Conservation (phyloP, 805 yeast species). For the Teunomyces stri region DNA sequence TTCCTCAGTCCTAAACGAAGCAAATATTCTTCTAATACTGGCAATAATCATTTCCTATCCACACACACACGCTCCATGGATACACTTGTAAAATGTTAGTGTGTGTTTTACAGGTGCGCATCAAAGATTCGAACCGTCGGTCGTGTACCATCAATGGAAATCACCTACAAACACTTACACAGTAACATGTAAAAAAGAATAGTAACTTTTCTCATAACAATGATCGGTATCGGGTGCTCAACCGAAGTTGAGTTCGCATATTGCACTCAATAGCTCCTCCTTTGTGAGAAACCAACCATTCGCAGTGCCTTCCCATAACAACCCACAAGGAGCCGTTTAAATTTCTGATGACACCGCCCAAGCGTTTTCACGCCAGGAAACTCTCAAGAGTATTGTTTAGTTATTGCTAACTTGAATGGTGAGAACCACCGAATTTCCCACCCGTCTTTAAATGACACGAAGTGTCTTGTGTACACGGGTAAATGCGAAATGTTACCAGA, state of each 20-base stretch:
- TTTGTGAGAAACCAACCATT: constrained; percentile 48
- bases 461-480: constrained; percentile 39
- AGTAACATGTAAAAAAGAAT: constrained; percentile 11
- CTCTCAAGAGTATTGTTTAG: constrained; percentile 50
- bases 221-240: constrained; percentile 64
- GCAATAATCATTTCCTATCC: constrained; percentile 53
- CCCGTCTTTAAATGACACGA: constrained; percentile 32
- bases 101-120: neutral
- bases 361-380: constrained; percentile 54
- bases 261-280: constrained; percentile 57
- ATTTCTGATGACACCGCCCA: constrained; percentile 60
- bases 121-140: constrained; percentile 5
- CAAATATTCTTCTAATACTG: constrained; percentile 73
- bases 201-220: constrained; percentile 44
- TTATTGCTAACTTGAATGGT: constrained; percentile 34
- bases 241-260: constrained; percentile 44
- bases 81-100: too few relatives aligned
- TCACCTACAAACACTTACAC: neutral
- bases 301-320: constrained; percentile 54
- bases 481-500: constrained; percentile 47
- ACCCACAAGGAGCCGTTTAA: constrained; percentile 15
- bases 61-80: neutral
- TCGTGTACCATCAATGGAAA: neutral
- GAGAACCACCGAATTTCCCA: constrained; percentile 68
- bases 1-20: constrained; percentile 81